These are phyloP conservation scores for Pythium dissotocum DNA, from an alignment of 352 stramenopile genomes.

Conservation along the genomic window DNA sequence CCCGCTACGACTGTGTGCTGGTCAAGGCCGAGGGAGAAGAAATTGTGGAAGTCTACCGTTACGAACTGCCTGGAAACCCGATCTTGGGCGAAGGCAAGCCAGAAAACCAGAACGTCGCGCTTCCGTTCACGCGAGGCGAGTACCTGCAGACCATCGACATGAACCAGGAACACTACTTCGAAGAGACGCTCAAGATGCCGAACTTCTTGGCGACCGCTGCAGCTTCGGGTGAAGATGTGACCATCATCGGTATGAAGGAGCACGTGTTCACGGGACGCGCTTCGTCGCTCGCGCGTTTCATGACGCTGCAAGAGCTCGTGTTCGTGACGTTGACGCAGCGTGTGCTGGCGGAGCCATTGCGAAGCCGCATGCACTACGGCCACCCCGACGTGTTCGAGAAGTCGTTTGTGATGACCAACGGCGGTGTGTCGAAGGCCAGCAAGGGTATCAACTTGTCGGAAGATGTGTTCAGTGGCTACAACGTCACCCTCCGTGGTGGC, in stretches of 20 bases:
- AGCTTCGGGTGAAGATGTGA: constrained; percentile 61
- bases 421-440: constrained; percentile 84
- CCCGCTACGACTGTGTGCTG: constrained; percentile 74
- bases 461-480: constrained; percentile 90
- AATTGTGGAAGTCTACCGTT: constrained; percentile 88
- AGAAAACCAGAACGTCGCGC: constrained; percentile 88
- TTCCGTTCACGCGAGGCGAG: constrained; percentile 85
- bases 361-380: constrained; percentile 84
- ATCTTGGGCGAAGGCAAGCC: constrained; percentile 88
- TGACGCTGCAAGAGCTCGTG: constrained; percentile 86
- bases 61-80: constrained; percentile 85
- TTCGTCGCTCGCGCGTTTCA: constrained; percentile 86
- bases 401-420: constrained; percentile 80
- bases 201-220: constrained; percentile 82
- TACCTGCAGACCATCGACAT: constrained; percentile 91
- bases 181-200: constrained; percentile 87
- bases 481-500: constrained; percentile 76
- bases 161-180: constrained; percentile 91
- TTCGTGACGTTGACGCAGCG: constrained; percentile 87
- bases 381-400: constrained; percentile 90
- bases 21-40: constrained; percentile 78
- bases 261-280: constrained; percentile 86
- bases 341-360: constrained; percentile 77
- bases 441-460: constrained; percentile 90
- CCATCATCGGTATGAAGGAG: constrained; percentile 89